Percentiles rank a stretch among this genome's conserved stretches.
Conservation (phyloP, 2,329 filamentous ascomycete genomes). For the Microascus cirrosus region DNA sequence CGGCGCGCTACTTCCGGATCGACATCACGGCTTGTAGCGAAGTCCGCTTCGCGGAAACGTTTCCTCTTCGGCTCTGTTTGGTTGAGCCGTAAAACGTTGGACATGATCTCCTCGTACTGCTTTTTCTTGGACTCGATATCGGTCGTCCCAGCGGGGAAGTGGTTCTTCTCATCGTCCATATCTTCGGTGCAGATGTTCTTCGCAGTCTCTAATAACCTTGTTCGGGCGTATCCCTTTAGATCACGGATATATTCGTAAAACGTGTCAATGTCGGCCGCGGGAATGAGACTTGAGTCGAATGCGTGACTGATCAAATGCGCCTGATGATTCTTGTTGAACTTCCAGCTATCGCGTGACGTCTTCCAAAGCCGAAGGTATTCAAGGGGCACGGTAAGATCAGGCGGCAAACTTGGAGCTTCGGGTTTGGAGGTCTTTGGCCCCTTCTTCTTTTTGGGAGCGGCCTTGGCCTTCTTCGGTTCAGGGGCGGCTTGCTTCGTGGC, state of each 20-base stretch:
- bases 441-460: constrained; percentile 24
- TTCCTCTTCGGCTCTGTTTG: constrained; percentile 30
- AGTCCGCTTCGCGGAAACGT: constrained; percentile 40
- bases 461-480: constrained; percentile 13
- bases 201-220: constrained; percentile 56
- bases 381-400: constrained; percentile 52
- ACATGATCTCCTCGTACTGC: constrained; percentile 41
- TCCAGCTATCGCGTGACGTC: constrained; percentile 63
- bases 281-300: constrained; percentile 62
- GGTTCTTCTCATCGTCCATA: constrained; percentile 36
- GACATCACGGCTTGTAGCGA: constrained; percentile 33
- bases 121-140: constrained; percentile 19
- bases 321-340: constrained; percentile 93
- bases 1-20: constrained; percentile 36
- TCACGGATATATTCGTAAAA: constrained; percentile 72
- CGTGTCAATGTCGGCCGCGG: constrained; percentile 54
- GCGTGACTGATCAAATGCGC: constrained; percentile 74
- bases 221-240: constrained; percentile 63
- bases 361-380: constrained; percentile 71
- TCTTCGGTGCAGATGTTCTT: constrained; percentile 48
- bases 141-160: constrained; percentile 15
- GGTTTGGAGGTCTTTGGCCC: constrained; percentile 14
- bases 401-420: constrained; percentile 19
- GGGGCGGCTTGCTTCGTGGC: constrained; percentile 16
- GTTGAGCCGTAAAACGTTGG: constrained; percentile 34